These are phyloP conservation scores for Candida verbasci DNA, from an alignment of 805 yeast genomes.

Conservation along the genomic window DNA sequence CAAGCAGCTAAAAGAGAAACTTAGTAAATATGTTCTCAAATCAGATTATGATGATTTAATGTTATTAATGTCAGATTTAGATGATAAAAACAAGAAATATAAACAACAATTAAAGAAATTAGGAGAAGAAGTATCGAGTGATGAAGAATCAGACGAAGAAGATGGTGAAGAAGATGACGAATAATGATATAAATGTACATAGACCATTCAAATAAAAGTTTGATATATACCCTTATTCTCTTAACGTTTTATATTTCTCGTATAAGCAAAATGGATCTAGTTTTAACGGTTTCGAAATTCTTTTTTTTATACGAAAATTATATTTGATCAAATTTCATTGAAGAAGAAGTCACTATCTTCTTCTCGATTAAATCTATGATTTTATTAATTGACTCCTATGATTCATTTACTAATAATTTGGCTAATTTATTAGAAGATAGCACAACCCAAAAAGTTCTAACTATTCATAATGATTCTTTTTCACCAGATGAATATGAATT, in stretches of 20 bases:
- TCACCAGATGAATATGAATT: conserved; percentile 21
- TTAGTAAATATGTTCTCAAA: conserved; percentile 35
- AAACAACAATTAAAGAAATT: conserved; percentile 46
- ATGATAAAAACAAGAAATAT: conserved; percentile 59
- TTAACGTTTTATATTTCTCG: too few species aligned
- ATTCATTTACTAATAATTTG: conserved; percentile 87
- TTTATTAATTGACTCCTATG: conserved; percentile 86
- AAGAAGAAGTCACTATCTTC: too few species aligned
- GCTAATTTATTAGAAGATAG: conserved; percentile 54
- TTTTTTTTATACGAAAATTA: background rate
- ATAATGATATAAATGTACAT: conserved; percentile 21
- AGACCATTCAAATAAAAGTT: background rate
- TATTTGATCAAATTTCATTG: too few species aligned
- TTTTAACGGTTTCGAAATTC: background rate
- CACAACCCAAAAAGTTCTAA: conserved; percentile 43
- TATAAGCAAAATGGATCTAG: background rate
- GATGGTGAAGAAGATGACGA: conserved; percentile 50
- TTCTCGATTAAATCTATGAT: conserved; percentile 30
- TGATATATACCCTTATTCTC: background rate
- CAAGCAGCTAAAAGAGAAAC: conserved; percentile 8
- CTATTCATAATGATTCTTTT: conserved; percentile 62
- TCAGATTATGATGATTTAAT: conserved; percentile 69
- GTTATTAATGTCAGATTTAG: conserved; percentile 72
- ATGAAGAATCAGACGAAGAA: conserved; percentile 65
- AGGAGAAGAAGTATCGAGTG: conserved; percentile 65